Conservation (phyloP, 1,284 basidiomycete genomes). For the Caloboletus firmus region DNA sequence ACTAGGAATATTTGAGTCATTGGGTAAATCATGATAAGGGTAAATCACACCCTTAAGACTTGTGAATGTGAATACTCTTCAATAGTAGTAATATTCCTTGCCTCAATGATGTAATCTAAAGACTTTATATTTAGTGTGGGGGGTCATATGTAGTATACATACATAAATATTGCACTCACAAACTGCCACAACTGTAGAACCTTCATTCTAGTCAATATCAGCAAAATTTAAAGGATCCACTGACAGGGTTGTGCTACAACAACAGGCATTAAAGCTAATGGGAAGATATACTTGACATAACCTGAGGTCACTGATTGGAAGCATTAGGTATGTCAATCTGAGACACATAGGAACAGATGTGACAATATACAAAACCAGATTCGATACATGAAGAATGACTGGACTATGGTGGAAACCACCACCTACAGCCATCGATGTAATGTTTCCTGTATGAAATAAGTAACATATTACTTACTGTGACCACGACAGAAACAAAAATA, state of each 20-base stretch:
- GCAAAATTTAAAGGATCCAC: neutral
- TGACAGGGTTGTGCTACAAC: neutral
- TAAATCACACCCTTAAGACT: no score
- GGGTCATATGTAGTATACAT: no score
- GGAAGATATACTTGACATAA: neutral
- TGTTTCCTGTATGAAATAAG: no score
- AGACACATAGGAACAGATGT: no score
- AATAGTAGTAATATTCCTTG: neutral
- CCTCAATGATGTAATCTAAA: neutral
- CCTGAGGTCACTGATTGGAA: neutral
- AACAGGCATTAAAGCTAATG: neutral
- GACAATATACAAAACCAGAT: conserved; percentile 28
- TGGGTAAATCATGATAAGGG: no score
- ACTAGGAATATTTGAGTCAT: no score
- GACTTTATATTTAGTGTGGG: no score
- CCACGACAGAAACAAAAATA: conserved; percentile 24
- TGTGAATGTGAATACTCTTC: no score
- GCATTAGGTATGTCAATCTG: no score
- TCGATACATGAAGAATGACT: conserved; percentile 30
- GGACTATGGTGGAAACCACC: conserved; percentile 21
- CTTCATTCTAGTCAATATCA: neutral
- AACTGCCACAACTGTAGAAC: no score
- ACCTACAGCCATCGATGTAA: no score
- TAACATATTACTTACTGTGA: conserved; percentile 28
- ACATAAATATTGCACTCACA: no score